Evolutionary conservation across 129 eudicot genomes (phyloP).

Genomic region (Deinandra increscens): DNA sequence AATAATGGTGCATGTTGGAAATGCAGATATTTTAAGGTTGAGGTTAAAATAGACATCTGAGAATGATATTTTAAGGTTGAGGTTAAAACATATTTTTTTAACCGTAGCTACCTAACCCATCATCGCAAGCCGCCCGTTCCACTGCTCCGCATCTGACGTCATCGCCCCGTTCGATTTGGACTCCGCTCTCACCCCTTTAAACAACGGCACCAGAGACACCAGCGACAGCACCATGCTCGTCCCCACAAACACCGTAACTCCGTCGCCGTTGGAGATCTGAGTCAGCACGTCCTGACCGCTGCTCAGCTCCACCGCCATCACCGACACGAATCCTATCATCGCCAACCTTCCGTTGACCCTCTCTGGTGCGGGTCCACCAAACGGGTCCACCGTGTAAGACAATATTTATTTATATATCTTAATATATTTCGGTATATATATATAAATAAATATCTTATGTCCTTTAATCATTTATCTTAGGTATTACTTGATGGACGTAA

Average conservation of each 20-base stretch:
- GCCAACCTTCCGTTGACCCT: conserved; percentile 85
- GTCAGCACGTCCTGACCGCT: conserved; percentile 55
- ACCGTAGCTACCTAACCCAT: conserved; percentile 74
- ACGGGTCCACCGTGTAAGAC: too few relatives aligned
- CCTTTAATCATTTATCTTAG: too few relatives aligned
- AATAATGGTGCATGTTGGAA: too few relatives aligned
- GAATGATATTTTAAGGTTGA: too few relatives aligned
- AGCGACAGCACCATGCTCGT: conserved; percentile 51
- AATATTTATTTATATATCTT: too few relatives aligned
- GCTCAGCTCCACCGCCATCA: conserved; percentile 59
- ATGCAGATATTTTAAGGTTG: too few relatives aligned
- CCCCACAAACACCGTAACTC: conserved; percentile 51
- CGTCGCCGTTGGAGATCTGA: conserved; percentile 73
- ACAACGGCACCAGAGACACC: conserved; percentile 76
- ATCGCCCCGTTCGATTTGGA: conserved; percentile 57
- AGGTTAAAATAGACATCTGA: too few relatives aligned
- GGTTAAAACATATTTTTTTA: too few relatives aligned
- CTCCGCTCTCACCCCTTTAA: conserved; percentile 76
- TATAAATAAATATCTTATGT: too few relatives aligned
- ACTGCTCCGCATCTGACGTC: conserved; percentile 80
- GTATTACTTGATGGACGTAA: too few relatives aligned
- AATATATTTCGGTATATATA: too few relatives aligned
- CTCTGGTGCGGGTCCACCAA: conserved; percentile 91
- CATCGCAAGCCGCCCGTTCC: conserved; percentile 89
- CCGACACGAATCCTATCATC: conserved; percentile 79